Evolutionary conservation across 2,329 filamentous ascomycete genomes (phyloP).

Genomic region (Bipolaris zeicola): DNA sequence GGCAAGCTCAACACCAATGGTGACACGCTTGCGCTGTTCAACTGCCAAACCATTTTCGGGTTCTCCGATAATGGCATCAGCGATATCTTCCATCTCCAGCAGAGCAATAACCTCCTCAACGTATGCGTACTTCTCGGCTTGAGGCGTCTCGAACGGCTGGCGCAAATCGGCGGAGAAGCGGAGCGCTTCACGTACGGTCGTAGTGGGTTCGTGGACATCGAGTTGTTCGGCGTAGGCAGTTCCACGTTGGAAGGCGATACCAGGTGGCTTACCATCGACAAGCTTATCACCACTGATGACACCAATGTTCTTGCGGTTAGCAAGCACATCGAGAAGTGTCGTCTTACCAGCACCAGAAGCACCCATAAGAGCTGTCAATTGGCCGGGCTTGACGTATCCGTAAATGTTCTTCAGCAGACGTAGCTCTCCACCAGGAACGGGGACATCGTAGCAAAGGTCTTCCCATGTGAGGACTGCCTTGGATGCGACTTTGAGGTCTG

Average conservation of each 20-base stretch:
- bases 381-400: conserved; percentile 63
- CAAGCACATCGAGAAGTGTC: conserved; percentile 78
- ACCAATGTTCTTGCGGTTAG: conserved; percentile 67
- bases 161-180: conserved; percentile 69
- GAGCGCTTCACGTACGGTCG: conserved; percentile 69
- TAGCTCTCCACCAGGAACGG: conserved; percentile 64
- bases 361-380: conserved; percentile 55
- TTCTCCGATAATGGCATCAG: conserved; percentile 68
- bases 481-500: conserved; percentile 58
- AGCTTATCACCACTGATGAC: conserved; percentile 67
- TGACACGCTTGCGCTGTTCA: conserved; percentile 67
- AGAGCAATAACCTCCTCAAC: conserved; percentile 70
- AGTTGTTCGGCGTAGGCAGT: conserved; percentile 70
- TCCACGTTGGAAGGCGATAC: conserved; percentile 66
- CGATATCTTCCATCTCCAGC: conserved; percentile 68
- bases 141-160: conserved; percentile 63
- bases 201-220: conserved; percentile 66
- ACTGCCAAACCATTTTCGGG: conserved; percentile 66
- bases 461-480: conserved; percentile 64
- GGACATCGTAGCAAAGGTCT: conserved; percentile 69
- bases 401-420: conserved; percentile 62
- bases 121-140: conserved; percentile 67
- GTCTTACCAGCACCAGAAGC: conserved; percentile 79
- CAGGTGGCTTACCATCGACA: conserved; percentile 63
- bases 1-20: conserved; percentile 65